Base-by-base conservation (phyloP, 441 rosid genomes). In the Sinapis alba region DNA sequence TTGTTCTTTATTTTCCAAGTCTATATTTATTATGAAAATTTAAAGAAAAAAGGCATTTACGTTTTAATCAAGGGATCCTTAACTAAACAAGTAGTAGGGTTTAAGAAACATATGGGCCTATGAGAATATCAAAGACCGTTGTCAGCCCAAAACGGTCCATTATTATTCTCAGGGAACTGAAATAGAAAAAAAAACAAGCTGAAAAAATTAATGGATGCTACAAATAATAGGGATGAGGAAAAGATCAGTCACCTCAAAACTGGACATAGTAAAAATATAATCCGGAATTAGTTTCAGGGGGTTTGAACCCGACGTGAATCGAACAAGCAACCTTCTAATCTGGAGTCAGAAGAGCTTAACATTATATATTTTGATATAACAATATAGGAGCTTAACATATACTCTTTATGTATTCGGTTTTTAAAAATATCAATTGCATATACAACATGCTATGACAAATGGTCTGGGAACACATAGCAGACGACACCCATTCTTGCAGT, bases 281-380 rank as follows among this genome's bases (percentile, higher is more conserved):
- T 18, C 56, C 56, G 56, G 56, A 50, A 50, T 18, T 16, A 50
- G 12, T 50, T 50, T 50, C 56, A 5, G 69, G 69, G 74, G 27
- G 2, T n/a, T 32, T 72, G 64, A 89, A 88, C 92, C 88, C 87
- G 86, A 90, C 91, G 89, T 89, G 87, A 90, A 89, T 90, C 92
- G 87, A 90, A 89, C 96, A 87, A 91, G 93, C 94, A 93, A 90
- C 96, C 98, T 96, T 96, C 91, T 89, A 93, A 91, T 86, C 94
- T 87, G 94, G 97, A 93, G 97, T 91, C 95, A 87, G 96, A 93
- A 94, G 90, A 96, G 97, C 97, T 90, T n/a, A n/a, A n/a, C n/a
- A 38, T 38, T 38, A 38, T 38, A 3, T 38, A 41, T 41, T 41
- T 41, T 41, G 50, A 41, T 41, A 41, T 5, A 41, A 41, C 16